Percentiles rank a stretch among this genome's conserved stretches.
phyloP scores from a whole-genome alignment of 1,284 basidiomycete species.

The Salmacisia buchloeana region DNA sequence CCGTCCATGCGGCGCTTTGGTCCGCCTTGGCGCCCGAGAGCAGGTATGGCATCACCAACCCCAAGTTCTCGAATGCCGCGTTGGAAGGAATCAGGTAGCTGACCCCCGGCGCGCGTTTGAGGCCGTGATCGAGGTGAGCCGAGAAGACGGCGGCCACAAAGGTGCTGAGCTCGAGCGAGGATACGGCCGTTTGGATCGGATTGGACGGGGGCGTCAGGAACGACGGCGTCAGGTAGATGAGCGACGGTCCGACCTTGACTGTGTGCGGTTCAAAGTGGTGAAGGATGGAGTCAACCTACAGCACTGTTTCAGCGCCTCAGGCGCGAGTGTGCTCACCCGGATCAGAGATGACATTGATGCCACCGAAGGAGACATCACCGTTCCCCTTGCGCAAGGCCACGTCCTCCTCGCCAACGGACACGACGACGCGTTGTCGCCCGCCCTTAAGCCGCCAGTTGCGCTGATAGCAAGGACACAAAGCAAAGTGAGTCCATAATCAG shows the following conservation, averaged over 20 bases:
- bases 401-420: slow-evolving; percentile 49
- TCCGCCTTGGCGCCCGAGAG: slow-evolving; percentile 50
- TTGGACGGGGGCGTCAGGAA: slow-evolving; percentile 76
- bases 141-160: slow-evolving; percentile 68
- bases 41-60: slow-evolving; percentile 81
- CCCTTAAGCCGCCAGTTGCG: slow-evolving; percentile 44
- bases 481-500: background rate
- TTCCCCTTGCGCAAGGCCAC: slow-evolving; percentile 23
- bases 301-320: background rate
- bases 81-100: slow-evolving; percentile 86
- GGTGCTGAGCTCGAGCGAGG: slow-evolving; percentile 59
- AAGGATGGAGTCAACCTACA: background rate
- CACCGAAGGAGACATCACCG: slow-evolving; percentile 68
- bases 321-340: slow-evolving; percentile 49
- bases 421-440: slow-evolving; percentile 51
- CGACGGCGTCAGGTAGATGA: slow-evolving; percentile 84
- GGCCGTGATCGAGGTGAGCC: slow-evolving; percentile 29
- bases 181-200: slow-evolving; percentile 73
- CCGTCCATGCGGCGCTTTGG: background rate
- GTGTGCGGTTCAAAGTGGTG: slow-evolving; percentile 1
- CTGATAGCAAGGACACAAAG: background rate
- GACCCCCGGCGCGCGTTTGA: slow-evolving; percentile 59
- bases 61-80: slow-evolving; percentile 76
- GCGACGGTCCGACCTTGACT: slow-evolving; percentile 65
- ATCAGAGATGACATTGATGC: slow-evolving; percentile 71